Percentiles rank a stretch among this genome's conserved stretches.
These are phyloP conservation scores for Phytophthora sojae DNA, from an alignment of 352 stramenopile species.

Conservation along the genomic window DNA sequence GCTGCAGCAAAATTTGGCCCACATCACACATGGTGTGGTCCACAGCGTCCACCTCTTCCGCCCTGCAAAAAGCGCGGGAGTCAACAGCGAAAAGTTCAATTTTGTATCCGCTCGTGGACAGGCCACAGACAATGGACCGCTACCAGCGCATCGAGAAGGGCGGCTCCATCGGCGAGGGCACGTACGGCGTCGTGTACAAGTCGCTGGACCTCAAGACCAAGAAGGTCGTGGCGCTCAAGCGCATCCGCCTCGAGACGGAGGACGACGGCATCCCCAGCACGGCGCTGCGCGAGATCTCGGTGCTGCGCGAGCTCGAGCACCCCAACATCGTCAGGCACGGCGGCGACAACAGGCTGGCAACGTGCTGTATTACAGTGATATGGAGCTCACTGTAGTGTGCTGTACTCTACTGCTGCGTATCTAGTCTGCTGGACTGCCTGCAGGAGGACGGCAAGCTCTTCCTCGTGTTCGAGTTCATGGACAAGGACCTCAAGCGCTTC, in stretches of 20 bases:
- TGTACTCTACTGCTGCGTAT: not conserved
- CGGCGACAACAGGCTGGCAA: not conserved
- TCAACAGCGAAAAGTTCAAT: not conserved
- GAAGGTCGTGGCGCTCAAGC: constrained; percentile 95
- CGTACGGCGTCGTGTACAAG: constrained; percentile 98
- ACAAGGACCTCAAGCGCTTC: constrained; percentile 97
- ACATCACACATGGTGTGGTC: too few species aligned
- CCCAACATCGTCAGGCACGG: constrained; percentile 97
- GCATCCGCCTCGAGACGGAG: constrained; percentile 98
- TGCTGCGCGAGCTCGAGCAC: constrained; percentile 98
- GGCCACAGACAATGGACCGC: constrained; percentile 66
- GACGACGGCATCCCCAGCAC: constrained; percentile 99
- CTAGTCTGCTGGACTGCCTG: constrained; percentile 93
- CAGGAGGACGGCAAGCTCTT: constrained; percentile 97
- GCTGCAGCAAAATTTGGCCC: too few species aligned
- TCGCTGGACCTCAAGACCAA: constrained; percentile 92
- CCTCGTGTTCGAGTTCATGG: constrained; percentile 99
- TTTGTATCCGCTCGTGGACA: not conserved
- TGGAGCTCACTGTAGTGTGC: not conserved
- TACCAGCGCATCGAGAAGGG: constrained; percentile 96
- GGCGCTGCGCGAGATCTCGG: constrained; percentile 98
- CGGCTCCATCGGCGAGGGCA: constrained; percentile 94
- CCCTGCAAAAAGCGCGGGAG: constrained; percentile 34
- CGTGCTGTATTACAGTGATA: not conserved
- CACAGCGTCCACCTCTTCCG: not conserved